Evolutionary conservation across 2,329 filamentous ascomycete genomes (phyloP).

Genomic region (Endocalyx cinctus): DNA sequence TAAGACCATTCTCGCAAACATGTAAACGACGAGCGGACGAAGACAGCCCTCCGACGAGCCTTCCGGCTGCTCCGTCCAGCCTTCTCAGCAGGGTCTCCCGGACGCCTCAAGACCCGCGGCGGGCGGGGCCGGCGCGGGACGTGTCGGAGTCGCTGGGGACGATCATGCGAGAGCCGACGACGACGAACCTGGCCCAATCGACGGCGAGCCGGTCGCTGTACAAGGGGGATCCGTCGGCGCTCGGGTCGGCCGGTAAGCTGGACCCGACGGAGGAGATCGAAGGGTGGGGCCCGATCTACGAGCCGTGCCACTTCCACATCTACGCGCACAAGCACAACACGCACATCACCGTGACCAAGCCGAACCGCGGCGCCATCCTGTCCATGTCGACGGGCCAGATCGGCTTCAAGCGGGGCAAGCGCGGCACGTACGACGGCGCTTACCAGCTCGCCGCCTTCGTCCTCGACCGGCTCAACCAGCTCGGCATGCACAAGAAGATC

Average conservation of each 20-base stretch:
- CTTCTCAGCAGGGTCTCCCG: no score
- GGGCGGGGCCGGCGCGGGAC: no score
- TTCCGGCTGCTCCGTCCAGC: no score
- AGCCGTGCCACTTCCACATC: slow-evolving; percentile 83
- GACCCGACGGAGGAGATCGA: no score
- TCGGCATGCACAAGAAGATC: slow-evolving; percentile 72
- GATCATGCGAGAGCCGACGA: no score
- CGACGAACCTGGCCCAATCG: no score
- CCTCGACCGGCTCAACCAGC: slow-evolving; percentile 78
- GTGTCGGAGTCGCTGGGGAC: no score
- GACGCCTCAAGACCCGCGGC: no score
- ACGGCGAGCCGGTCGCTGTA: no score
- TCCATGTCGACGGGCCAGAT: slow-evolving; percentile 81
- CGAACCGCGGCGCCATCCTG: slow-evolving; percentile 73
- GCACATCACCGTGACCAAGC: slow-evolving; percentile 83
- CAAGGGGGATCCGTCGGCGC: no score
- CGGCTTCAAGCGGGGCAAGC: slow-evolving; percentile 79
- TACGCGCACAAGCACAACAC: slow-evolving; percentile 91
- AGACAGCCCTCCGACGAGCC: no score
- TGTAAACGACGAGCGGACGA: slow-evolving; percentile 21
- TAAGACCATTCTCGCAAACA: slow-evolving; percentile 37
- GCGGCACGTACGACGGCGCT: slow-evolving; percentile 82
- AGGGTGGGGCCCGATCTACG: slow-evolving; percentile 33
- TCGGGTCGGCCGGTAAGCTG: no score
- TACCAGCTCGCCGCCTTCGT: slow-evolving; percentile 86